Percentiles rank a stretch among this genome's conserved stretches.
phyloP scores from a whole-genome alignment of 768 basidiomycete species.

The Cystobasidium onofrii region DNA sequence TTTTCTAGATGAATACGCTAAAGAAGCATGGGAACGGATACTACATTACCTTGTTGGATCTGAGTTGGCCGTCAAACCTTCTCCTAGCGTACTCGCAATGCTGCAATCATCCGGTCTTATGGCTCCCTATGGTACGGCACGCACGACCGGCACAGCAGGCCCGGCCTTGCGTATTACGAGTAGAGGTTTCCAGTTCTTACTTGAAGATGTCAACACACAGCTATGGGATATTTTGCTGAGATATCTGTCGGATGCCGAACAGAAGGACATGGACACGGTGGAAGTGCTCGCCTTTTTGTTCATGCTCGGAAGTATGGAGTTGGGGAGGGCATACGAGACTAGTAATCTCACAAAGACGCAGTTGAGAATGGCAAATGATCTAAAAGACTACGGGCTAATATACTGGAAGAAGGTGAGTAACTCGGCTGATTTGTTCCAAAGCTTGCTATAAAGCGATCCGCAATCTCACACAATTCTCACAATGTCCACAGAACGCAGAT shows the following conservation, averaged over 20 bases:
- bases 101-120: constrained; percentile 79
- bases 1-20: constrained; percentile 66
- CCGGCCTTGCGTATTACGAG: constrained; percentile 61
- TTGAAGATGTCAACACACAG: constrained; percentile 88
- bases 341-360: constrained; percentile 71
- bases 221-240: constrained; percentile 88
- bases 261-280: constrained; percentile 62
- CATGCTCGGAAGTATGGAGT: constrained; percentile 93
- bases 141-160: constrained; percentile 46
- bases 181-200: constrained; percentile 87
- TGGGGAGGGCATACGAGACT: constrained; percentile 89
- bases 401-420: constrained; percentile 66
- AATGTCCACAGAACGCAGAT: constrained; percentile 53
- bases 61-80: constrained; percentile 63
- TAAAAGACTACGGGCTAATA: constrained; percentile 87
- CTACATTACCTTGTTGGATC: constrained; percentile 97
- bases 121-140: constrained; percentile 54
- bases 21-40: constrained; percentile 94
- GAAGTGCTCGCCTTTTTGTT: constrained; percentile 89
- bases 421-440: not conserved
- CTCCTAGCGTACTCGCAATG: constrained; percentile 77
- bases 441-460: not conserved
- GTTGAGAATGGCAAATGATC: constrained; percentile 77
- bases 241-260: constrained; percentile 65
- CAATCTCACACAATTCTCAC: constrained; percentile 37